Evolutionary conservation across 345 rosid genomes (phyloP).

Genomic region (Eutrema yunnanense): DNA sequence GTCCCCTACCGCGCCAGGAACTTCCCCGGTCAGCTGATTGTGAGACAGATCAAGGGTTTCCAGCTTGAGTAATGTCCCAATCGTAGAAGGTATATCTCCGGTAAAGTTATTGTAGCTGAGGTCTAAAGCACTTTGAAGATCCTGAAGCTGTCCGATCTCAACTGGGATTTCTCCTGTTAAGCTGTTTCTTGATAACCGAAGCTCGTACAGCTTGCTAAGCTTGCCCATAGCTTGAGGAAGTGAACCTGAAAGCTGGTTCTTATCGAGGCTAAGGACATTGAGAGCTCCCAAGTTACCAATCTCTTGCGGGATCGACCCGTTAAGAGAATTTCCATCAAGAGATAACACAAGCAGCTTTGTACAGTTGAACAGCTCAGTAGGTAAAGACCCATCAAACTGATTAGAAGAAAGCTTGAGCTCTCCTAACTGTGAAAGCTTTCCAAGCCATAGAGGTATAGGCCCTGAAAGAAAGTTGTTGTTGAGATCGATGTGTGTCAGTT

Average conservation of each 20-base stretch:
- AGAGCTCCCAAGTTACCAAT: constrained; percentile 59
- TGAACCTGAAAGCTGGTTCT: constrained; percentile 57
- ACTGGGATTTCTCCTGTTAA: constrained; percentile 64
- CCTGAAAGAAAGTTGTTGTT: constrained; percentile 76
- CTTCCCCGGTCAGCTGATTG: constrained; percentile 58
- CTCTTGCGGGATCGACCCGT: constrained; percentile 54
- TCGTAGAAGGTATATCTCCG: constrained; percentile 61
- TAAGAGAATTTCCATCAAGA: constrained; percentile 58
- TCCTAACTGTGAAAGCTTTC: constrained; percentile 54
- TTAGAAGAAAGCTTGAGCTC: constrained; percentile 82
- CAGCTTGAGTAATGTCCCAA: constrained; percentile 59
- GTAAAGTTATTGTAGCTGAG: constrained; percentile 72
- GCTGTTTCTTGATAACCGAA: constrained; percentile 59
- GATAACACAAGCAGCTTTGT: constrained; percentile 63
- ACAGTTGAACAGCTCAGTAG: constrained; percentile 60
- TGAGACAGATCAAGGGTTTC: constrained; percentile 83
- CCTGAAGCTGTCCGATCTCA: constrained; percentile 67
- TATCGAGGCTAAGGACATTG: constrained; percentile 54
- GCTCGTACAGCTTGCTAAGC: constrained; percentile 66
- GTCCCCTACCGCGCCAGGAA: constrained; percentile 55
- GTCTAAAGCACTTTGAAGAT: constrained; percentile 75
- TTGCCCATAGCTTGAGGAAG: constrained; percentile 64
- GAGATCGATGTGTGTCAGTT: constrained; percentile 73
- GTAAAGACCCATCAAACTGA: constrained; percentile 56
- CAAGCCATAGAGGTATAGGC: constrained; percentile 69